Conservation (phyloP, 345 rosid genomes). For the Syzygium aqueum region DNA sequence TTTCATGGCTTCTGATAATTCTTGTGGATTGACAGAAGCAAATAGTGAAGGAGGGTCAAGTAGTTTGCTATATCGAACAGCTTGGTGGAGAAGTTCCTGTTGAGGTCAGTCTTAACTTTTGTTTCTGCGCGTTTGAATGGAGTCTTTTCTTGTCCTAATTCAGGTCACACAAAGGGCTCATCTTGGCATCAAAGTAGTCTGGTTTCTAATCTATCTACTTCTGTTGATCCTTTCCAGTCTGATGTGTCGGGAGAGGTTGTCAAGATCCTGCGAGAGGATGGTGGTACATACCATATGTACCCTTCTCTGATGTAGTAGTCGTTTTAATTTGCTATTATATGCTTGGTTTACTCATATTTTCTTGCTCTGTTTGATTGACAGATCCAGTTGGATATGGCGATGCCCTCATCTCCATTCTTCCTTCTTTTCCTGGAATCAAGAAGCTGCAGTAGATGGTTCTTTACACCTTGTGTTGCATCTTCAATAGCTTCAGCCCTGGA, state of each 20-base stretch:
- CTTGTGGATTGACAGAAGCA: conserved; percentile 51
- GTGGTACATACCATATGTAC: conserved; percentile 36
- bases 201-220: not conserved
- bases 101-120: conserved; percentile 34
- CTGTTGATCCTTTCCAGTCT: conserved; percentile 36
- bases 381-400: conserved; percentile 89
- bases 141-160: not conserved
- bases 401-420: conserved; percentile 72
- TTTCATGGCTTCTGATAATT: conserved; percentile 5
- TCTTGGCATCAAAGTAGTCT: not conserved
- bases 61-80: conserved; percentile 77
- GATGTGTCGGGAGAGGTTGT: conserved; percentile 75
- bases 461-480: not conserved
- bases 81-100: conserved; percentile 76
- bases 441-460: conserved; percentile 45
- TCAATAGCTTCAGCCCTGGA: not conserved
- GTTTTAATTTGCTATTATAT: not conserved
- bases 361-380: conserved; percentile 17
- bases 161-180: not conserved
- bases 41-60: conserved; percentile 82
- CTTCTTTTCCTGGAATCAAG: conserved; percentile 90
- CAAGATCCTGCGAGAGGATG: conserved; percentile 66
- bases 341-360: not conserved
- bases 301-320: not conserved
- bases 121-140: not conserved